phyloP scores from a whole-genome alignment of 176 grass and related monocot species.

The Zoysia japonica region DNA sequence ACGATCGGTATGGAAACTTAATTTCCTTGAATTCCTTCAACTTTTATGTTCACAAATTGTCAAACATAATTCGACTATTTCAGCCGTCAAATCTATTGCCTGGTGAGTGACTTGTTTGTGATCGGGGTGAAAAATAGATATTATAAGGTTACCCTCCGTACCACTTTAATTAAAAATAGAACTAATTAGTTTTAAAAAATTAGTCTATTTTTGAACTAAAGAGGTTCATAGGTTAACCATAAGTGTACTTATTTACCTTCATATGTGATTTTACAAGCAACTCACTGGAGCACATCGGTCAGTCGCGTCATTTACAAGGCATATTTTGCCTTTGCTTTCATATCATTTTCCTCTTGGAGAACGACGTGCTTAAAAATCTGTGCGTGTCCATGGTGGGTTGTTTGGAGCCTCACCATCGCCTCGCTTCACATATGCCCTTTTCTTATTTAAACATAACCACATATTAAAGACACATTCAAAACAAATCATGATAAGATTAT shows the following conservation, averaged over 20 bases:
- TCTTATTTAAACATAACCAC: constrained; percentile 30
- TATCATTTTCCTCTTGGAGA: constrained; percentile 21
- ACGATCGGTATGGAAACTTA: not conserved
- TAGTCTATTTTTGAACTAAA: too few relatives aligned
- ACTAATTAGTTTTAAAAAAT: too few relatives aligned
- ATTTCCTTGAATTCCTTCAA: not conserved
- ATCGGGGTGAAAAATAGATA: not conserved
- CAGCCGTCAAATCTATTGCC: not conserved
- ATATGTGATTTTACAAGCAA: not conserved
- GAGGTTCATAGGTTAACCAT: too few relatives aligned
- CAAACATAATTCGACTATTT: not conserved
- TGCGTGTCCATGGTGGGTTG: constrained; percentile 33
- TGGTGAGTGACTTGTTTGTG: not conserved
- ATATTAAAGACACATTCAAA: constrained; percentile 22
- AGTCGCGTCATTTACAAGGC: constrained; percentile 31
- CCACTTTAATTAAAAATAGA: too few relatives aligned
- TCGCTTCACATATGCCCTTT: constrained; percentile 21
- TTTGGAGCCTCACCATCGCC: constrained; percentile 35
- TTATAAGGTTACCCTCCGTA: too few relatives aligned
- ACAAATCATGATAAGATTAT: constrained; percentile 31
- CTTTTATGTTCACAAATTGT: not conserved
- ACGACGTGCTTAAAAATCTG: constrained; percentile 31
- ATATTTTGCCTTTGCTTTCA: constrained; percentile 21
- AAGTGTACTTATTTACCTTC: too few relatives aligned
- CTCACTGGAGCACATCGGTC: constrained; percentile 20